phyloP scores from a whole-genome alignment of 306 rosid genomes.

The Glycine soja region DNA sequence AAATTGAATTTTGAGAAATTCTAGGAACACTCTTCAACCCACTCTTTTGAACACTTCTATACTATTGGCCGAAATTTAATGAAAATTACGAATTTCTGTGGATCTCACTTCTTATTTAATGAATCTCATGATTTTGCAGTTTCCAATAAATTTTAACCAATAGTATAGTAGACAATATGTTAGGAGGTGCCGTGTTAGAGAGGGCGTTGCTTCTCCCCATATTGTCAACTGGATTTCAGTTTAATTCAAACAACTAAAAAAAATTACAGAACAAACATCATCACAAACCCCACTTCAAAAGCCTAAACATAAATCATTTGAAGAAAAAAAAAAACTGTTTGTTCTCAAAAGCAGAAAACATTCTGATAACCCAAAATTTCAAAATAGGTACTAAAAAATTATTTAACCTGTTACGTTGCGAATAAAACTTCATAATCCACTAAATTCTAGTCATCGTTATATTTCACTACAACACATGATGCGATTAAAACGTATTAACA shows the following conservation, averaged over 20 bases:
- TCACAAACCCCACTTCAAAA: neutral
- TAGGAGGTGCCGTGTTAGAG: too few species aligned
- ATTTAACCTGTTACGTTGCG: neutral
- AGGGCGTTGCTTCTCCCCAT: too few species aligned
- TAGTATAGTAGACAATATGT: too few species aligned
- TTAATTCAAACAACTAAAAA: slow-evolving; percentile 19
- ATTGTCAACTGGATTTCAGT: neutral
- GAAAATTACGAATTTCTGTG: too few species aligned
- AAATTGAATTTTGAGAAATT: too few species aligned
- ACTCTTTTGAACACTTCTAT: too few species aligned
- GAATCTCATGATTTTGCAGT: too few species aligned
- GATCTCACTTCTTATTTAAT: too few species aligned
- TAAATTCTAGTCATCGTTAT: neutral
- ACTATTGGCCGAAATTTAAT: too few species aligned
- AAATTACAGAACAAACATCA: neutral
- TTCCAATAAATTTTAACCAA: too few species aligned
- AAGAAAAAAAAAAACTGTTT: neutral
- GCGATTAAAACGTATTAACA: neutral
- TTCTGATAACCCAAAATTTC: neutral
- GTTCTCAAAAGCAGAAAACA: neutral
- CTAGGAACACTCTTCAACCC: too few species aligned
- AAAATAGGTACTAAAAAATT: neutral
- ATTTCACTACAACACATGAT: neutral
- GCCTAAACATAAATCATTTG: neutral
- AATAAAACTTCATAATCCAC: neutral